Percentiles rank a stretch among this genome's conserved stretches.
Evolutionary conservation across 495 filamentous ascomycete species (phyloP).

Genomic region (Aspergillus heteromorphus): DNA sequence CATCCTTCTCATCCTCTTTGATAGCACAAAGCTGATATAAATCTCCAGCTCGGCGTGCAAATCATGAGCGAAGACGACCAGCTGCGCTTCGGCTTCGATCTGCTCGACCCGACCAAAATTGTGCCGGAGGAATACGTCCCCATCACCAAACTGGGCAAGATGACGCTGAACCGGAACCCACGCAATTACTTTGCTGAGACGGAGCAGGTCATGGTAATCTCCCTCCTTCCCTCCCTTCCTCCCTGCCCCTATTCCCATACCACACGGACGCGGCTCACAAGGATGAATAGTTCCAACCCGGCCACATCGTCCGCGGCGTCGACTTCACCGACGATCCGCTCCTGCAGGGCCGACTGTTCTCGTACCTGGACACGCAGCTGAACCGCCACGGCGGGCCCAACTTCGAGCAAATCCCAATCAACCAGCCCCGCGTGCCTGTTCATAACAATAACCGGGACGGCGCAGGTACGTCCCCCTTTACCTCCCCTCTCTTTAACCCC

Average conservation of each 20-base stretch:
- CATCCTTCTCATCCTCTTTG: background rate
- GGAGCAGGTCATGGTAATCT: slow-evolving; percentile 61
- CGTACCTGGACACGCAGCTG: slow-evolving; percentile 70
- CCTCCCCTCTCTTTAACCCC: slow-evolving; percentile 7
- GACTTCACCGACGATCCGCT: slow-evolving; percentile 71
- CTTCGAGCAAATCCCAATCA: slow-evolving; percentile 73
- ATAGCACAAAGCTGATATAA: background rate
- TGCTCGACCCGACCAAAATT: slow-evolving; percentile 73
- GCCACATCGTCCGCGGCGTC: slow-evolving; percentile 60
- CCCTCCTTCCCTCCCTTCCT: background rate
- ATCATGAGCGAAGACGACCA: slow-evolving; percentile 64
- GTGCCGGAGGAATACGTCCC: slow-evolving; percentile 68
- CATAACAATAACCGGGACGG: slow-evolving; percentile 69
- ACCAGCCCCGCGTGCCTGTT: slow-evolving; percentile 55
- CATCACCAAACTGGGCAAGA: slow-evolving; percentile 57
- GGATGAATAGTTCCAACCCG: slow-evolving; percentile 61
- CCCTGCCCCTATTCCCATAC: background rate
- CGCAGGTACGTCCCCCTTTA: slow-evolving; percentile 21
- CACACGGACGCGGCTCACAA: too few species aligned
- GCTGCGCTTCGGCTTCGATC: slow-evolving; percentile 62
- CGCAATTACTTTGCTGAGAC: slow-evolving; percentile 76
- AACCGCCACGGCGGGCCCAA: slow-evolving; percentile 70
- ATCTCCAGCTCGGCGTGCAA: slow-evolving; percentile 61
- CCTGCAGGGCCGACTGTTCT: slow-evolving; percentile 68
- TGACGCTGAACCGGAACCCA: slow-evolving; percentile 66